Conservation (phyloP, 371 early-diverging fungal genomes). For the Chytridiales sp. region DNA sequence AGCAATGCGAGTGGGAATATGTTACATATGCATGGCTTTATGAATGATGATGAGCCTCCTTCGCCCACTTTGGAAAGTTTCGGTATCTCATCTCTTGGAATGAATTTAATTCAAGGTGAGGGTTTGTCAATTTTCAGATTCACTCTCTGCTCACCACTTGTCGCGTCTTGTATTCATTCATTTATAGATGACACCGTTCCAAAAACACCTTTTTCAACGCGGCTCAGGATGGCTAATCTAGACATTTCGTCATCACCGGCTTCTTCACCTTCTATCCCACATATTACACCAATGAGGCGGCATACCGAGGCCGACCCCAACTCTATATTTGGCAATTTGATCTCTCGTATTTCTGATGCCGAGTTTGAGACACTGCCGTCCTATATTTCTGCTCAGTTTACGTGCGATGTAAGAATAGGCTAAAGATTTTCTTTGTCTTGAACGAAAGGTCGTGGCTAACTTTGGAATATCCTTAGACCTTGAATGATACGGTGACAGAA, state of each 20-base stretch:
- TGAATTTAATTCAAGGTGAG: slow-evolving; percentile 19
- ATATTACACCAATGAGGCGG: background rate
- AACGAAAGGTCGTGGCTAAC: background rate
- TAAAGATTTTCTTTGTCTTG: background rate
- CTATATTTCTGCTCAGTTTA: slow-evolving; percentile 20
- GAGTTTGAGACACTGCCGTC: slow-evolving; percentile 14
- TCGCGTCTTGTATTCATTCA: background rate
- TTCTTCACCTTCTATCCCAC: slow-evolving; percentile 4
- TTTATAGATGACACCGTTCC: background rate
- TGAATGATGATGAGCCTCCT: slow-evolving; percentile 16
- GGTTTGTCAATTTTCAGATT: background rate
- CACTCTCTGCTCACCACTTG: background rate
- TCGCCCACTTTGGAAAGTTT: slow-evolving; percentile 26
- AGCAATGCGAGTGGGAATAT: too few relatives aligned
- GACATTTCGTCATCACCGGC: too few relatives aligned
- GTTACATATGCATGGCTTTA: too few relatives aligned
- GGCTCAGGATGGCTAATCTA: too few relatives aligned
- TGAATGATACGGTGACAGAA: slow-evolving; percentile 13
- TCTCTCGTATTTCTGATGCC: background rate
- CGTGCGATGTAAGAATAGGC: slow-evolving; percentile 8
- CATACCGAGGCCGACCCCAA: slow-evolving; percentile 5
- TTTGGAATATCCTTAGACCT: background rate
- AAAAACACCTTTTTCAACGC: background rate
- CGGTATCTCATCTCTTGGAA: slow-evolving; percentile 18
- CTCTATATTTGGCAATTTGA: slow-evolving; percentile 23